phyloP scores from a whole-genome alignment of 306 rosid species.

The Carpinus viminea region DNA sequence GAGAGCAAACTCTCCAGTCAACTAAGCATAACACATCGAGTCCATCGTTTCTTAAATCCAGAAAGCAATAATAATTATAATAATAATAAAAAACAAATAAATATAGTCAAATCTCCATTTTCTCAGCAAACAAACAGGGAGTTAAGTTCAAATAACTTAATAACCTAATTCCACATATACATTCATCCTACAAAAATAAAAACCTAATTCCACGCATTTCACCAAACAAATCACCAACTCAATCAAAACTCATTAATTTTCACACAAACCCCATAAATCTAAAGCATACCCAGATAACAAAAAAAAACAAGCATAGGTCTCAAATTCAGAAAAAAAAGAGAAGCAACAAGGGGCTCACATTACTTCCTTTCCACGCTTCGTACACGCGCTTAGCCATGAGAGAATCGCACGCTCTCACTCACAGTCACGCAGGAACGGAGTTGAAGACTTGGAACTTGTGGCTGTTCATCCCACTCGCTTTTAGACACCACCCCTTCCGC shows the following conservation, averaged over 20 bases:
- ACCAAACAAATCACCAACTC: conserved; percentile 30
- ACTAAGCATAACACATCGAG: conserved; percentile 12
- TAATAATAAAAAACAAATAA: not conserved
- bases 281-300: conserved; percentile 24
- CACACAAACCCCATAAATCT: conserved; percentile 31
- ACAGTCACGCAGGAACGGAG: conserved; percentile 38
- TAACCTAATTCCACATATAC: conserved; percentile 14
- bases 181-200: not conserved
- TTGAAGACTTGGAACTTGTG: conserved; percentile 40
- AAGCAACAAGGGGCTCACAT: conserved; percentile 53
- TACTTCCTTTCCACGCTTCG: conserved; percentile 93
- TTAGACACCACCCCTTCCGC: conserved; percentile 16
- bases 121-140: conserved; percentile 28
- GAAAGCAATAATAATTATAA: not conserved
- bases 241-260: conserved; percentile 25
- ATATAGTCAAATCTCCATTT: conserved; percentile 12
- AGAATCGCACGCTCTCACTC: conserved; percentile 20
- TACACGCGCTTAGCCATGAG: conserved; percentile 91
- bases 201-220: conserved; percentile 2
- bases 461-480: conserved; percentile 45
- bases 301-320: conserved; percentile 10
- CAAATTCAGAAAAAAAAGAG: conserved; percentile 9
- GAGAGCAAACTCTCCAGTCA: conserved; percentile 15
- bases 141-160: conserved; percentile 13
- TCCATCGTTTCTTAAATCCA: not conserved